phyloP scores from a whole-genome alignment of 805 yeast species.

The Yarrowia osloensis region DNA sequence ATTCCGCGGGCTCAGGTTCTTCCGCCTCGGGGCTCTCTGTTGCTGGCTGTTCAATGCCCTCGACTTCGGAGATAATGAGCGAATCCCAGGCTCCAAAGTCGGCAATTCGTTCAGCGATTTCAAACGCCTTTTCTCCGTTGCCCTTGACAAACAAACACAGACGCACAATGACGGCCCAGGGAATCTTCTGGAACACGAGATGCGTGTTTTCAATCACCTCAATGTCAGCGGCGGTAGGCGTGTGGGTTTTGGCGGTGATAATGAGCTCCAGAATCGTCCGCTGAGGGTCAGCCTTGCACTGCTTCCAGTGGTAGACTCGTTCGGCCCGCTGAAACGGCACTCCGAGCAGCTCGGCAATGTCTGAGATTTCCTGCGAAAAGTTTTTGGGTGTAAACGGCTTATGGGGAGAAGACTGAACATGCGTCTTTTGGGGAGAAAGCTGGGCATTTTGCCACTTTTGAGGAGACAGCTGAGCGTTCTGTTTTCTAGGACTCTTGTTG shows the following conservation, averaged over 20 bases:
- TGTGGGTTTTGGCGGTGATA: not conserved
- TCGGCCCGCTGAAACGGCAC: not conserved
- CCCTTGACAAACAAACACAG: not conserved
- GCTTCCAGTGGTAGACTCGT: not conserved
- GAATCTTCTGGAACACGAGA: not conserved
- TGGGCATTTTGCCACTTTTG: too few species aligned
- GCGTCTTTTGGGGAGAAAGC: not conserved
- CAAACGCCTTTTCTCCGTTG: not conserved
- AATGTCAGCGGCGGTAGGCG: not conserved
- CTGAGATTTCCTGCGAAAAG: not conserved
- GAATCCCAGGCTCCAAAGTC: not conserved
- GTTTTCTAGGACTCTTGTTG: not conserved
- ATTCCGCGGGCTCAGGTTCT: not conserved
- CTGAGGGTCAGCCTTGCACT: not conserved
- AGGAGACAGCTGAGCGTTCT: too few species aligned
- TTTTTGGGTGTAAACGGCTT: not conserved
- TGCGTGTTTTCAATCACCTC: not conserved
- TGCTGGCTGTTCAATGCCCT: not conserved
- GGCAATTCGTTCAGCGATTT: not conserved
- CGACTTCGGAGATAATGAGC: not conserved
- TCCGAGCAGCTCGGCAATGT: not conserved
- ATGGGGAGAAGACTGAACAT: not conserved
- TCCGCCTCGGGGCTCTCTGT: not conserved
- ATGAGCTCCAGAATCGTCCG: not conserved
- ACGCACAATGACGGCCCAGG: conserved; percentile 4